These are phyloP conservation scores for Gynochthodes officinalis DNA, from an alignment of 257 asterid species.

Conservation along the genomic window DNA sequence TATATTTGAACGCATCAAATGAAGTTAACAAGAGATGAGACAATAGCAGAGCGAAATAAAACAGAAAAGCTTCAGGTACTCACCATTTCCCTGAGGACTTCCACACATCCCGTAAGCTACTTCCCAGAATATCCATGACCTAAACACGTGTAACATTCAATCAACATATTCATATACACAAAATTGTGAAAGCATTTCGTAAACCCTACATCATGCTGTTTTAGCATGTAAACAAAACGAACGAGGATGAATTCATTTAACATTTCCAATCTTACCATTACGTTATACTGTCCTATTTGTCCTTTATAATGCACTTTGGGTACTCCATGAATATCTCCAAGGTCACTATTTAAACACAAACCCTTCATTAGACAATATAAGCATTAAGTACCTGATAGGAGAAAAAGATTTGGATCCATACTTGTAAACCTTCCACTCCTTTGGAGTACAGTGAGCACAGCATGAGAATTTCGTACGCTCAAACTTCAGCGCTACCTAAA, in stretches of 20 bases:
- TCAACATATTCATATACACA: background rate
- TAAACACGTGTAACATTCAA: background rate
- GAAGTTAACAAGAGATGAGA: conserved; percentile 39
- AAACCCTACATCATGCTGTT: too few relatives aligned
- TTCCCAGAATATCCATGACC: conserved; percentile 29
- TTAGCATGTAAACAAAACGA: too few relatives aligned
- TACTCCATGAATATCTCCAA: conserved; percentile 47
- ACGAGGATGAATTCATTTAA: too few relatives aligned
- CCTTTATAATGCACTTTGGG: conserved; percentile 52
- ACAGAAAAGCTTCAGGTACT: too few relatives aligned
- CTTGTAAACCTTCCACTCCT: conserved; percentile 63
- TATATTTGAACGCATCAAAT: background rate
- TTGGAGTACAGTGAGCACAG: conserved; percentile 46
- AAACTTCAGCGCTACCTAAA: conserved; percentile 48
- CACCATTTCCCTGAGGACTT: conserved; percentile 9
- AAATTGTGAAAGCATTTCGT: background rate
- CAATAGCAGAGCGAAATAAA: conserved; percentile 26
- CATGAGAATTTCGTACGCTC: conserved; percentile 51
- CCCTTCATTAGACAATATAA: background rate
- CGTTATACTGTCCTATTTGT: conserved; percentile 35
- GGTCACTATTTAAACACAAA: conserved; percentile 15
- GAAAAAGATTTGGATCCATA: conserved; percentile 17
- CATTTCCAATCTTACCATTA: conserved; percentile 35
- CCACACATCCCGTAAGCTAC: conserved; percentile 85
- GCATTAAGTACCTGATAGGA: background rate